These are phyloP conservation scores for Vanrija sp. DNA, from an alignment of 1,284 basidiomycete genomes.

Conservation along the genomic window DNA sequence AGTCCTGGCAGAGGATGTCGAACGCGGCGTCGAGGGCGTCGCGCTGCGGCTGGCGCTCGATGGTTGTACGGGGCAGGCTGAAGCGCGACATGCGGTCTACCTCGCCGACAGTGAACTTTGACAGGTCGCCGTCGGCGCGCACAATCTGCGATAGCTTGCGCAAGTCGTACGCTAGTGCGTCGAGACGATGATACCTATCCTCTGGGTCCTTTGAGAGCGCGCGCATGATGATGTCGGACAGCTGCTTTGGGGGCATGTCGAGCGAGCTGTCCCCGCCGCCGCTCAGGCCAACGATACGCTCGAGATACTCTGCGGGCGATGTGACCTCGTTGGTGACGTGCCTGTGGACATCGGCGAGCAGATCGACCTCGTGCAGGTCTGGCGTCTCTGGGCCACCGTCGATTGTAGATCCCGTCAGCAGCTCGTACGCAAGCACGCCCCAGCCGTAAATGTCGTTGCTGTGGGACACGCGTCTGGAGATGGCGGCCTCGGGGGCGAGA, in stretches of 20 bases:
- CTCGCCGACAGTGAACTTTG: constrained; percentile 32
- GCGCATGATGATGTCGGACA: constrained; percentile 40
- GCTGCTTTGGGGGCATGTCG: constrained; percentile 22
- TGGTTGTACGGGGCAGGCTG: constrained; percentile 19
- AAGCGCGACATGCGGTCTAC: constrained; percentile 36
- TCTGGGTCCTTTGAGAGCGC: constrained; percentile 34
- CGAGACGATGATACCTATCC: constrained; percentile 34
- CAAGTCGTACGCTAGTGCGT: constrained; percentile 37
- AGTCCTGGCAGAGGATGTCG: constrained; percentile 2
- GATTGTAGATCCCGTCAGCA: constrained; percentile 33
- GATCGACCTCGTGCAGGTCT: constrained; percentile 23
- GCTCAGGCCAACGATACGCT: constrained; percentile 13
- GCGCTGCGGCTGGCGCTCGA: constrained; percentile 31
- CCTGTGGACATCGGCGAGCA: constrained; percentile 32
- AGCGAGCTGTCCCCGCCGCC: constrained; percentile 6
- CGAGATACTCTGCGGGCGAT: constrained; percentile 22
- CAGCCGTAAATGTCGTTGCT: constrained; percentile 40
- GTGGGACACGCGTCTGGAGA: constrained; percentile 18
- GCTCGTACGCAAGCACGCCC: constrained; percentile 39
- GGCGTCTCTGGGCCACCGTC: constrained; percentile 27
- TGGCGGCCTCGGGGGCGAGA: constrained; percentile 37
- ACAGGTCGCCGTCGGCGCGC: constrained; percentile 23
- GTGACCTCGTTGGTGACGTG: constrained; percentile 28
- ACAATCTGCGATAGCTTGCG: constrained; percentile 25
- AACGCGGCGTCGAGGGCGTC: constrained; percentile 22